These are phyloP conservation scores for Neofusicoccum sp. DNA, from an alignment of 2,329 filamentous ascomycete species.

Conservation along the genomic window DNA sequence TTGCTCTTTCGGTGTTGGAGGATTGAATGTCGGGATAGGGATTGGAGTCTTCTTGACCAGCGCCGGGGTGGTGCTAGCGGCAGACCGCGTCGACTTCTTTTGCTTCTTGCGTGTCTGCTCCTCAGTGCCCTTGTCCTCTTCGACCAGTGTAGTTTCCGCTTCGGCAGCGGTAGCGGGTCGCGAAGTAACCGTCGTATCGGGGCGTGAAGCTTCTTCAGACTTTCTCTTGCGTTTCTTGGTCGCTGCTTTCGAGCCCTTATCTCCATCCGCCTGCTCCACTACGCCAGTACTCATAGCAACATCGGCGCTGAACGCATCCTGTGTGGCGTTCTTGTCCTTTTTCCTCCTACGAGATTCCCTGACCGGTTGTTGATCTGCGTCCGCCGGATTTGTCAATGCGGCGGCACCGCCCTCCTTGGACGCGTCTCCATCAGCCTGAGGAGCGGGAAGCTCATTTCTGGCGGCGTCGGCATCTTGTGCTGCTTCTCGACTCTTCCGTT, in stretches of 20 bases:
- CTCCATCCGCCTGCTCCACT: neutral
- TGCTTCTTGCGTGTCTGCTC: constrained; percentile 12
- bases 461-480: neutral
- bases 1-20: neutral
- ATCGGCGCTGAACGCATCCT: neutral
- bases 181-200: neutral
- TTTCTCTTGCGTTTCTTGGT: constrained; percentile 21
- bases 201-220: neutral
- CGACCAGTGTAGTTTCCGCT: neutral
- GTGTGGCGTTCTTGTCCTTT: constrained; percentile 3
- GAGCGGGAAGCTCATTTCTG: neutral
- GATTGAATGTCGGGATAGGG: constrained; percentile 2
- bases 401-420: neutral
- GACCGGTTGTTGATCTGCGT: neutral
- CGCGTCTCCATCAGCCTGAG: neutral
- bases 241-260: neutral
- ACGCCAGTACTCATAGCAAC: neutral
- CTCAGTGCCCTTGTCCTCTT: neutral
- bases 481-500: neutral
- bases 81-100: constrained; percentile 11
- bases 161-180: neutral
- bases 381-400: neutral
- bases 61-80: neutral
- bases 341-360: constrained; percentile 1
- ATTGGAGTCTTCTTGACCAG: constrained; percentile 13